These are phyloP conservation scores for Sarocladium kiliense DNA, from an alignment of 2,329 filamentous ascomycete species.

Conservation along the genomic window DNA sequence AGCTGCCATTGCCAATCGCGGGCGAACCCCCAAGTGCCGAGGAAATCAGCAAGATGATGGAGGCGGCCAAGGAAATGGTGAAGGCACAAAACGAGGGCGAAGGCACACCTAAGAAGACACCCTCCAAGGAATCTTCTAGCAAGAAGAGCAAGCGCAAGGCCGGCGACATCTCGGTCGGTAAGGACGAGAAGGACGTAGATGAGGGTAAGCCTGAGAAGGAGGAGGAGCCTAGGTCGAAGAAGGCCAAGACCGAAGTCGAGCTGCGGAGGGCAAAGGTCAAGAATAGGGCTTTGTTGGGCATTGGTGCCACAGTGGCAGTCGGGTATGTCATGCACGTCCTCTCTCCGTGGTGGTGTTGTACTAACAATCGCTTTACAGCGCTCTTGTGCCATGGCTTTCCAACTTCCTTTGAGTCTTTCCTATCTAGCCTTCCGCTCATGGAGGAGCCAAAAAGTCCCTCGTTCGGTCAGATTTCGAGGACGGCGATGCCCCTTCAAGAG, in stretches of 20 bases:
- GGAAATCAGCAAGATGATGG: slow-evolving; percentile 78
- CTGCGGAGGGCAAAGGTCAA: slow-evolving; percentile 81
- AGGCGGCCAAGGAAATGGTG: slow-evolving; percentile 84
- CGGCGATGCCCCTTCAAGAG: neutral
- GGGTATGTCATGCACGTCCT: slow-evolving; percentile 60
- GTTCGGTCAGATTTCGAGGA: neutral
- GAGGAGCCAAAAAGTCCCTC: neutral
- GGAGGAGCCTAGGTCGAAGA: slow-evolving; percentile 60
- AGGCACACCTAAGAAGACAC: slow-evolving; percentile 34
- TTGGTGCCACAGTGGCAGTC: slow-evolving; percentile 81
- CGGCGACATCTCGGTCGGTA: slow-evolving; percentile 63
- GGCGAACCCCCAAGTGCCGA: slow-evolving; percentile 68
- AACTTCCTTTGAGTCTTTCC: slow-evolving; percentile 11
- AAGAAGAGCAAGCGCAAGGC: slow-evolving; percentile 69
- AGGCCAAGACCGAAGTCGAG: slow-evolving; percentile 73
- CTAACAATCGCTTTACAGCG: slow-evolving; percentile 4
- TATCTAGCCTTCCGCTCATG: neutral
- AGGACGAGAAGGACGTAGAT: slow-evolving; percentile 47
- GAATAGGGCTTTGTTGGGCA: slow-evolving; percentile 77
- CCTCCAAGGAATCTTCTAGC: slow-evolving; percentile 29
- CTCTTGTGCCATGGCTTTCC: slow-evolving; percentile 12
- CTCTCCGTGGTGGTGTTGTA: neutral
- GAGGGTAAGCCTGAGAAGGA: slow-evolving; percentile 25
- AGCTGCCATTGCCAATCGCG: slow-evolving; percentile 57
- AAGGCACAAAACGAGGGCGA: slow-evolving; percentile 36